Evolutionary conservation across 495 filamentous ascomycete genomes (phyloP), one percentile per base, ranked within the genome.

Genomic region (Pseudomonodictys pantanalensis): DNA sequence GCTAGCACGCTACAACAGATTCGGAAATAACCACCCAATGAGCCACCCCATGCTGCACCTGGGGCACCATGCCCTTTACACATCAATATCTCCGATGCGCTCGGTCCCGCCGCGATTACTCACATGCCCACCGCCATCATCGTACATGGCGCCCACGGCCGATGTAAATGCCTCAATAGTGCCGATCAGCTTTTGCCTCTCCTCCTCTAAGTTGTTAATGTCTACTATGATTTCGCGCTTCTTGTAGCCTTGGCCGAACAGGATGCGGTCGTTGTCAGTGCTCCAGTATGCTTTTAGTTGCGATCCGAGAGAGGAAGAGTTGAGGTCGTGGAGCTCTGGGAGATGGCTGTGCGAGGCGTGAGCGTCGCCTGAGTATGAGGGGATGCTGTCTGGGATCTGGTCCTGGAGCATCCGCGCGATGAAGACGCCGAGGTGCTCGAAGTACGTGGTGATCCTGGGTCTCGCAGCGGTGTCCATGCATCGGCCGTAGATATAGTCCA

Each of bases 401-500:
- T 30, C 22, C n/a, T 51, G 7, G 23, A 60, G 35, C 17, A 48
- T 30, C 6, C 52, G 39, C 12, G 56, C 29, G n/a, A 61, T 18
- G 48, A 57, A 61, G 17, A 48, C 22, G 43, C 44, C 51, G 23
- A 64, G 32, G 1, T 61, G 6, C 28, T 60, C 56, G 20, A 68
- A 38, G 32, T 60, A 64, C 9, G 20, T 17, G n/a, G 61, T 32
- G 15, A 58, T n/a, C 9, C 25, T 22, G 17, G 46, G 52, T 18
- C 38, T 52, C 6, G 8, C 30, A 10, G 2, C 51, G 15, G 59
- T 63, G 0, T 56, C 20, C 9, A 66, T 68, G 0, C 65, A 72
- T 18, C 69, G 56, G 8, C 76, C 72, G 39, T 76, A 58, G 47
- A 86, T 69, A 64, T 84, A 86, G 53, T 85, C 80, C 1, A 85